Evolutionary conservation across 2,329 filamentous ascomycete species (phyloP), one percentile per base, ranked within the genome.

Genomic region (Alternaria novae-zelandiae): DNA sequence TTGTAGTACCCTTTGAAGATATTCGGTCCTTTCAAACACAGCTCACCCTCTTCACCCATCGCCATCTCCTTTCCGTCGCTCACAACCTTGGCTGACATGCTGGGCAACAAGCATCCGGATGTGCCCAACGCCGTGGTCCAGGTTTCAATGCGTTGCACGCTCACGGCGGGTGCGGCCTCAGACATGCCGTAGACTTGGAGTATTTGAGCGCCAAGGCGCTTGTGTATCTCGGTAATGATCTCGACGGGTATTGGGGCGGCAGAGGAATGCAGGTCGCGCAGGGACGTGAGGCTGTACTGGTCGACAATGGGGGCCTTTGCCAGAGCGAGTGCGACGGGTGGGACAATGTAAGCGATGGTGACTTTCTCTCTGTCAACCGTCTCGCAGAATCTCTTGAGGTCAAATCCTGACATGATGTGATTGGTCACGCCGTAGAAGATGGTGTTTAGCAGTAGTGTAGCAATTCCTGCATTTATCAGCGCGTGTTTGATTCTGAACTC

Each of bases 71-170:
- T 50, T 20, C 47, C 47, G 3, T 50, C 47, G 4, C 5, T 30
- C 6, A 50, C 5, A 3, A 50, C n/a, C 61, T 21, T 77, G 71
- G 32, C 76, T 77, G 80, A 77, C 51, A 82, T 71, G 43, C 72
- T 73, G 3, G 78, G 71, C 61, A 79, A 79, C 1, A 80, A 77
- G 4, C 36, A 54, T 81, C 72, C 23, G 81, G 73, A 49, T 71
- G 68, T 3, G 78, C 80, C 6, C 81, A 79, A 20, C 71, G 79
- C 10, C 78, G 79, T 23, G 72, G 70, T 23, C 75, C 71, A 54
- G 62, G 79, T 20, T 76, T 73, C 47, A 0, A 50, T 20, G 2
- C n/a, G 25, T 21, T 50, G 47, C 25, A 17, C 26, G 25, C 25
- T 20, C n/a, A 50, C 47, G 15, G 47, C 47, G 6, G 47, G 47